Base-by-base conservation (phyloP, 805 yeast genomes). In the Scheffersomyces ergatensis region DNA sequence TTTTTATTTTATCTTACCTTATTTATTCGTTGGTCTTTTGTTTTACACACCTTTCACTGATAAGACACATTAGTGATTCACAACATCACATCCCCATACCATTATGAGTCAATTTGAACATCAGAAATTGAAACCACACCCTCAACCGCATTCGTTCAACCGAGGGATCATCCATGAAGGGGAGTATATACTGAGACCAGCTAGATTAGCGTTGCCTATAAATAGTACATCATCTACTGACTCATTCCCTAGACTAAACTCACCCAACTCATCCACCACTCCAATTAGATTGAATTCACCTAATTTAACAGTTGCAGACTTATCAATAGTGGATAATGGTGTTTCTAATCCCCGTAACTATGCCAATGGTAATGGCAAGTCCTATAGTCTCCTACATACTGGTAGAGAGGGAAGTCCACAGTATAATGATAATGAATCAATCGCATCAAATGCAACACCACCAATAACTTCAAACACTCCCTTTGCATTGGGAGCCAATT, bases 111-210 rank as follows among this genome's bases (percentile, higher is more conserved):
- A n/a, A n/a, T n/a, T n/a, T n/a, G n/a, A n/a, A n/a, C n/a, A n/a
- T n/a, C n/a, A n/a, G n/a, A n/a, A n/a, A n/a, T n/a, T n/a, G n/a
- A n/a, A n/a, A 14, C 32, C 18, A 4, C 32, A 29, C 15, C 32
- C 32, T 14, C 32, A 29, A 29, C 32, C 32, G 5, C 32, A 29
- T 14, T 14, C 18, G 13, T 27, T 35, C 20, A 42, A 33, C 19
- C 25, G 44, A 25, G 57, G 57, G 9, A 53, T 47, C 24, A 61
- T 60, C 4, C 71, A 65, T 36, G 71, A 65, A 44, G 69, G 67
- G 4, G 70, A 64, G 39, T 61, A 52, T 35, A 52, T 55, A 4
- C 55, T 54, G 27, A 47, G 53, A 17, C 63, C 61, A 2, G 48
- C 54, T 4, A 47, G 67, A 18, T 32, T 36, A 33, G 55, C 54